Evolutionary conservation across 331 rosid genomes (phyloP).

Genomic region (Stylosanthes scabra): DNA sequence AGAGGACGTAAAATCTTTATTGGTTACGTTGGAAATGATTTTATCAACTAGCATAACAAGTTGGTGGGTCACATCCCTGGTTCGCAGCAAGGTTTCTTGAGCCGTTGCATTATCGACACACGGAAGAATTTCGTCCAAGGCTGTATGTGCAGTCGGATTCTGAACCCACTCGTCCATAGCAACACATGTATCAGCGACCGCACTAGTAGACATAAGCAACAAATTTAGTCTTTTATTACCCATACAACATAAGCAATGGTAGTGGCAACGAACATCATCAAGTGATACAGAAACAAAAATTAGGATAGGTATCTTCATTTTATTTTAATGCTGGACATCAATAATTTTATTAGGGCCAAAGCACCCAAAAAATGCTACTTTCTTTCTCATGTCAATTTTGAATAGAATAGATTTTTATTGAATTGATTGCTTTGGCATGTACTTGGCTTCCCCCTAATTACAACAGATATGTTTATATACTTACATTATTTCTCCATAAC

Average conservation of each 20-base stretch:
- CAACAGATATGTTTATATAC: no score
- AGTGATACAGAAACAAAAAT: neutral
- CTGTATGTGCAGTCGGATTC: conserved; percentile 59
- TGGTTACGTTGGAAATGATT: conserved; percentile 53
- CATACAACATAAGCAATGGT: conserved; percentile 8
- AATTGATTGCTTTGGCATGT: no score
- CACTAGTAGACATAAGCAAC: conserved; percentile 47
- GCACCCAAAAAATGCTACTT: neutral
- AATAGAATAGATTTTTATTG: neutral
- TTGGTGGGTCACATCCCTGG: conserved; percentile 50
- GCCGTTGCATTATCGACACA: conserved; percentile 69
- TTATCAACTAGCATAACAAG: conserved; percentile 55
- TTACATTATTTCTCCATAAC: neutral
- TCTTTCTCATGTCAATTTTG: neutral
- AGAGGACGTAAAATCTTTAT: conserved; percentile 43
- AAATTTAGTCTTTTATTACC: conserved; percentile 17
- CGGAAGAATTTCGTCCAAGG: conserved; percentile 65
- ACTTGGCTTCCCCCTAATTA: no score
- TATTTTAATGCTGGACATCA: neutral
- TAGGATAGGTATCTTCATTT: neutral
- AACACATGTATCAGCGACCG: conserved; percentile 60
- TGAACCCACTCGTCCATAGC: conserved; percentile 65
- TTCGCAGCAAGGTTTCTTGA: conserved; percentile 46
- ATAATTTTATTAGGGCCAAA: neutral
- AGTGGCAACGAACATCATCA: conserved; percentile 24